Percentiles rank a stretch among this genome's conserved stretches.
phyloP scores from a whole-genome alignment of 2,329 filamentous ascomycete species.

The Magnaporthiopsis incrustans region DNA sequence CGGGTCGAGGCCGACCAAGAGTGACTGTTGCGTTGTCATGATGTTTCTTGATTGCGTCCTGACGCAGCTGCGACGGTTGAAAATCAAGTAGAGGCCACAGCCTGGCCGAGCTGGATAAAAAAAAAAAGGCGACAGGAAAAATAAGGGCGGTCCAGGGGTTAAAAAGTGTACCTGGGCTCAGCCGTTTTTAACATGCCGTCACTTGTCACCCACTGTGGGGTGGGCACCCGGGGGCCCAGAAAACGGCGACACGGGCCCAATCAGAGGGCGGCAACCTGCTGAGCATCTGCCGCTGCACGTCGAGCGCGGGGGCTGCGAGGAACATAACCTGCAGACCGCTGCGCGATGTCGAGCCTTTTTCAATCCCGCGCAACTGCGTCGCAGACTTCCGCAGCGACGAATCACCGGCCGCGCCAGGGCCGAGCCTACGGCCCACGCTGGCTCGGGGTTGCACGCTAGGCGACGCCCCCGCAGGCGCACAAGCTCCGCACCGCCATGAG shows the following conservation, averaged over 20 bases:
- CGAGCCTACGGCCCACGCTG: too few species aligned
- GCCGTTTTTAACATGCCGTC: too few species aligned
- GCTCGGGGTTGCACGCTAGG: too few species aligned
- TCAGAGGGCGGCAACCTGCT: too few species aligned
- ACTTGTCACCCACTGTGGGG: too few species aligned
- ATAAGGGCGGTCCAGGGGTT: too few species aligned
- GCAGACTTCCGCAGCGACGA: neutral
- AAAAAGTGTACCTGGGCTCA: too few species aligned
- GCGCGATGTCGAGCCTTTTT: constrained; percentile 4
- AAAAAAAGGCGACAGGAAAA: too few species aligned
- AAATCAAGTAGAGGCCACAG: constrained; percentile 1
- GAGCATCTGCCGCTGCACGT: constrained; percentile 4
- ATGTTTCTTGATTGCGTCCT: constrained; percentile 6
- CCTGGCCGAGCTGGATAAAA: neutral
- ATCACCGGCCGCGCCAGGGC: neutral
- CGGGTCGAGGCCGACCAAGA: neutral
- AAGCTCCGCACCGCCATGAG: too few species aligned
- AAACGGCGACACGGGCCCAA: too few species aligned
- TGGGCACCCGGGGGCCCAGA: too few species aligned
- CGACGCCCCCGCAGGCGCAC: too few species aligned
- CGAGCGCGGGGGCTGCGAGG: neutral
- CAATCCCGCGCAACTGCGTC: constrained; percentile 6
- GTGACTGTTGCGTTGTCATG: neutral
- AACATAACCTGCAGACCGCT: constrained; percentile 5
- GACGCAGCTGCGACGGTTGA: constrained; percentile 7